Base-by-base conservation (phyloP, 768 basidiomycete genomes). In the Daedaleopsis nitida region DNA sequence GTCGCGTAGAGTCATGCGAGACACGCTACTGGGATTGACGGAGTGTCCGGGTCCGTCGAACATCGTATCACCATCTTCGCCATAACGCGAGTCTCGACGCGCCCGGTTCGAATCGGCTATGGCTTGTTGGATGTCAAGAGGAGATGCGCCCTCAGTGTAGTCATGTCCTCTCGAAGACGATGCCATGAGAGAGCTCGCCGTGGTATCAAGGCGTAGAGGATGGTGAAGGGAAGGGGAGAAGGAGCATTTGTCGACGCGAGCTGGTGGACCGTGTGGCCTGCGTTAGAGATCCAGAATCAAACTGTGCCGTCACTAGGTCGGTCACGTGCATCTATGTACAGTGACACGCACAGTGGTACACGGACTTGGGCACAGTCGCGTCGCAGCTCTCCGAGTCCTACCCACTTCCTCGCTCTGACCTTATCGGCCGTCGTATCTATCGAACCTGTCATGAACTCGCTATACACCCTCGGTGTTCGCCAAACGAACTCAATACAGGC, bases 381-480 rank as follows among this genome's bases (percentile, higher is more conserved):
- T 32, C 7, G 27, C 27, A 3, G n/a, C n/a, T n/a, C n/a, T n/a
- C n/a, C n/a, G n/a, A n/a, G n/a, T 42, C 17, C 39, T 42, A 37
- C 52, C n/a, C 38, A 56, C 24, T 5, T 17, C 55, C 27, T 32
- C 43, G 9, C 44, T 57, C 12, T 32, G 38, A 37, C 44, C 37
- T 58, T 61, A 43, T 57, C 42, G 42, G 44, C 44, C 16, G 21
- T 43, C 51, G 38, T 44, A 53, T 52, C 35, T 50, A 21, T 52
- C 43, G 19, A n/a, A 51, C 58, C 72, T 49, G 23, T 24, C 42
- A 98, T 98, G 96, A 96, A 98, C 76, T 95, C 94, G 38, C 82
- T 98, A 16, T 98, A 97, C 77, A 94, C 94, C 0, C 88, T 92
- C 43, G 96, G 94, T 3, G 89, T 96, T 19, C 85, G 96, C 38